phyloP scores from a whole-genome alignment of 345 rosid species.

The Euphorbia pulcherrima region DNA sequence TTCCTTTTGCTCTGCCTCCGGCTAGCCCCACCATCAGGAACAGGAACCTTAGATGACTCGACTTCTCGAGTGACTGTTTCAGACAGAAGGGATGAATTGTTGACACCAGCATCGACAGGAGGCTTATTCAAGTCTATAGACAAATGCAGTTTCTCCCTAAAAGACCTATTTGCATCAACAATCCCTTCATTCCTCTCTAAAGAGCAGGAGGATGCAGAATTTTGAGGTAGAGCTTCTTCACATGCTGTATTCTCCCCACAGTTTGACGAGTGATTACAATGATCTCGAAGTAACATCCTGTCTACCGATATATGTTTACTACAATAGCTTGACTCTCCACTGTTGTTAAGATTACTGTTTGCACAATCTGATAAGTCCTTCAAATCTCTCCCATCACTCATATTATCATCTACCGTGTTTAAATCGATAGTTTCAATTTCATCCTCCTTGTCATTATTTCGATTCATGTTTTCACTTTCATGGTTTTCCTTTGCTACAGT shows the following conservation, averaged over 20 bases:
- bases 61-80: slow-evolving; percentile 23
- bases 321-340: slow-evolving; percentile 39
- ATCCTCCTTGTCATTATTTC: slow-evolving; percentile 21
- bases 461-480: slow-evolving; percentile 18
- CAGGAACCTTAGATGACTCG: slow-evolving; percentile 16
- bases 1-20: slow-evolving; percentile 55
- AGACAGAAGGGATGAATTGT: slow-evolving; percentile 26
- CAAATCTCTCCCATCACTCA: too few relatives aligned
- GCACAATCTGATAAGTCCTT: too few relatives aligned
- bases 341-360: too few relatives aligned
- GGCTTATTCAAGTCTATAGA: slow-evolving; percentile 51
- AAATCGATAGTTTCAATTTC: slow-evolving; percentile 21
- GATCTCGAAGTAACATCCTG: slow-evolving; percentile 27
- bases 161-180: slow-evolving; percentile 17
- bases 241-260: slow-evolving; percentile 27
- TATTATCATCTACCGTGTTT: slow-evolving; percentile 26
- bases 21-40: slow-evolving; percentile 10
- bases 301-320: slow-evolving; percentile 26
- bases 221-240: slow-evolving; percentile 28
- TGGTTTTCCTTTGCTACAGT: slow-evolving; percentile 21
- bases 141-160: slow-evolving; percentile 25
- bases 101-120: slow-evolving; percentile 28
- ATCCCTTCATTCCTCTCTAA: slow-evolving; percentile 33
- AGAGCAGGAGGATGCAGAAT: slow-evolving; percentile 37
- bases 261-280: slow-evolving; percentile 25